Evolutionary conservation across 2,329 filamentous ascomycete genomes (phyloP).

Genomic region (Incumbomyces delicatus): DNA sequence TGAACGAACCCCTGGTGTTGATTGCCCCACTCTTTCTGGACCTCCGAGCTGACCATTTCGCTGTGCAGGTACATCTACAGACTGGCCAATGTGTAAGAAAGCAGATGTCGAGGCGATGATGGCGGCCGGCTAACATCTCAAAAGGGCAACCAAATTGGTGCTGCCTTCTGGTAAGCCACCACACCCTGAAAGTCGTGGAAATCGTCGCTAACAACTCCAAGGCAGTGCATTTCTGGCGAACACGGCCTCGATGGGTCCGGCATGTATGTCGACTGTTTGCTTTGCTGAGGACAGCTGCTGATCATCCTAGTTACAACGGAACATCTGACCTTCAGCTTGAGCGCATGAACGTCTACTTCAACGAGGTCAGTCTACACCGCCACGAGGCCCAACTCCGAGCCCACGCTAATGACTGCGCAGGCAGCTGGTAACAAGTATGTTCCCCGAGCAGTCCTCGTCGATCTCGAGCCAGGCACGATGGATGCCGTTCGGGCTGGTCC

Average conservation of each 20-base stretch:
- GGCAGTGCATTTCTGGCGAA: constrained; percentile 77
- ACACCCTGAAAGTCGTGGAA: constrained; percentile 10
- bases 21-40: constrained; percentile 23
- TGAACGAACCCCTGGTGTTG: constrained; percentile 25
- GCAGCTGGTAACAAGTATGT: constrained; percentile 98
- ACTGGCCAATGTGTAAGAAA: constrained; percentile 95
- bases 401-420: constrained; percentile 37
- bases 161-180: constrained; percentile 82
- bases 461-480: constrained; percentile 99
- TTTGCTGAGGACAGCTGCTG: not conserved
- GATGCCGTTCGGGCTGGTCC: constrained; percentile 96
- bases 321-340: constrained; percentile 98
- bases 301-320: constrained; percentile 70
- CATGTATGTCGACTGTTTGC: constrained; percentile 56
- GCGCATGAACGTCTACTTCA: constrained; percentile 99
- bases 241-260: constrained; percentile 96
- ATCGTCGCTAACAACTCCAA: constrained; percentile 35
- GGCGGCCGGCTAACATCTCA: not conserved
- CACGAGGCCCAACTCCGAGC: not conserved
- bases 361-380: constrained; percentile 52
- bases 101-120: not conserved
- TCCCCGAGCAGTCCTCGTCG: constrained; percentile 96
- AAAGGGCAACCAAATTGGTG: constrained; percentile 99
- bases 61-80: constrained; percentile 88
- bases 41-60: constrained; percentile 49